Evolutionary conservation across 1,139 yeast species (phyloP).

Genomic region (Hansenula anomala): DNA sequence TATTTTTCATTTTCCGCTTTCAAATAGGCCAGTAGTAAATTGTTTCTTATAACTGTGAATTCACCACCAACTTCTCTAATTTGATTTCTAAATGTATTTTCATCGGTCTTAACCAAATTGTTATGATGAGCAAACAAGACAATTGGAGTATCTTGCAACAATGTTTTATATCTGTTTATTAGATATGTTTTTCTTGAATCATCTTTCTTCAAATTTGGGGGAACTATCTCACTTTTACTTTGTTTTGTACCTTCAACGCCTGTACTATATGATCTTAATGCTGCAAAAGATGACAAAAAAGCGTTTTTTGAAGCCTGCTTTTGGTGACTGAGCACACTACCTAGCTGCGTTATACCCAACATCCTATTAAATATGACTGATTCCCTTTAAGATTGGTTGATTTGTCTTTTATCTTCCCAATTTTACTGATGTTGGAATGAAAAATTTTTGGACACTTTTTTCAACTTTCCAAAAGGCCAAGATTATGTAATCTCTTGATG

Average conservation of each 20-base stretch:
- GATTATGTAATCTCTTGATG: not conserved
- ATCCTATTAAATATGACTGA: no score
- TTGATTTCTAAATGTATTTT: constrained; percentile 55
- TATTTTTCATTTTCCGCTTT: constrained; percentile 64
- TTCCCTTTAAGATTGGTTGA: no score
- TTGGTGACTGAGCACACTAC: not conserved
- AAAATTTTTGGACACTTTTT: not conserved
- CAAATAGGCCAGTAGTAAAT: constrained; percentile 69
- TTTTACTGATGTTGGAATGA: not conserved
- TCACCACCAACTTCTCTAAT: constrained; percentile 61
- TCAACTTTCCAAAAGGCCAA: not conserved
- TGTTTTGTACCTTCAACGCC: not conserved
- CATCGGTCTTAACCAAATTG: constrained; percentile 68
- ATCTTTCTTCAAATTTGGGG: constrained; percentile 17
- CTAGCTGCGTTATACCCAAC: not conserved
- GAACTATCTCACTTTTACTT: no score
- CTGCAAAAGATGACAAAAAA: not conserved
- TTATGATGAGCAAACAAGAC: constrained; percentile 80
- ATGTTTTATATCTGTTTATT: constrained; percentile 69
- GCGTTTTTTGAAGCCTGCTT: no score
- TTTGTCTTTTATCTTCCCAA: no score
- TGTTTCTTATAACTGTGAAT: constrained; percentile 62
- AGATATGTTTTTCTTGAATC: constrained; percentile 76
- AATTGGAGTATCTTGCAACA: constrained; percentile 64
- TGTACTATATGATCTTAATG: constrained; percentile 10